phyloP scores from a whole-genome alignment of 257 asterid genomes.

The Penstemon newberryi region DNA sequence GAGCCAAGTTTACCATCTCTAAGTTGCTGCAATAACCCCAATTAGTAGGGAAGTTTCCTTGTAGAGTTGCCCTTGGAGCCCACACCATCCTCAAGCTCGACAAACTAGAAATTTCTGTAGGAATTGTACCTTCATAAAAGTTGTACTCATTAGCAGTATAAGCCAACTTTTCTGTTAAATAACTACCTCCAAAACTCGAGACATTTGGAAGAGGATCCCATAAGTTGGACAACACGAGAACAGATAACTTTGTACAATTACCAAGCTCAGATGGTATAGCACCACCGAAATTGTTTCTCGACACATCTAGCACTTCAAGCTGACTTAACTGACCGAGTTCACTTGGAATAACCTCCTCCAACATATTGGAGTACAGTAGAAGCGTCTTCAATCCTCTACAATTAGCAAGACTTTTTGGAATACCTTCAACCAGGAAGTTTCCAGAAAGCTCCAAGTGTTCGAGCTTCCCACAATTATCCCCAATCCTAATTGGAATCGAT shows the following conservation, averaged over 20 bases:
- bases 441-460: constrained; percentile 83
- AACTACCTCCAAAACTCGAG: constrained; percentile 39
- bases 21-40: constrained; percentile 78
- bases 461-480: constrained; percentile 65
- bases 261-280: constrained; percentile 63
- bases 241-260: constrained; percentile 61
- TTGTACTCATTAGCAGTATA: constrained; percentile 62
- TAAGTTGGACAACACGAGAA: constrained; percentile 74
- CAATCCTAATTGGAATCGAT: constrained; percentile 66
- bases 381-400: constrained; percentile 62
- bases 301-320: constrained; percentile 79
- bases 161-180: constrained; percentile 35
- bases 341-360: constrained; percentile 68
- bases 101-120: constrained; percentile 52
- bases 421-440: constrained; percentile 51
- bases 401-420: constrained; percentile 71
- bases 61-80: constrained; percentile 80
- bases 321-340: constrained; percentile 68
- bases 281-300: constrained; percentile 84
- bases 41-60: constrained; percentile 57
- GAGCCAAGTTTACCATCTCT: constrained; percentile 86
- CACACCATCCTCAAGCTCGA: constrained; percentile 81
- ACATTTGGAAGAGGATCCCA: constrained; percentile 72
- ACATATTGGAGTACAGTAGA: constrained; percentile 66
- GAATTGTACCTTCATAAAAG: constrained; percentile 69